phyloP scores from a whole-genome alignment of 116 monocot genomes.

The Iris pallida region DNA sequence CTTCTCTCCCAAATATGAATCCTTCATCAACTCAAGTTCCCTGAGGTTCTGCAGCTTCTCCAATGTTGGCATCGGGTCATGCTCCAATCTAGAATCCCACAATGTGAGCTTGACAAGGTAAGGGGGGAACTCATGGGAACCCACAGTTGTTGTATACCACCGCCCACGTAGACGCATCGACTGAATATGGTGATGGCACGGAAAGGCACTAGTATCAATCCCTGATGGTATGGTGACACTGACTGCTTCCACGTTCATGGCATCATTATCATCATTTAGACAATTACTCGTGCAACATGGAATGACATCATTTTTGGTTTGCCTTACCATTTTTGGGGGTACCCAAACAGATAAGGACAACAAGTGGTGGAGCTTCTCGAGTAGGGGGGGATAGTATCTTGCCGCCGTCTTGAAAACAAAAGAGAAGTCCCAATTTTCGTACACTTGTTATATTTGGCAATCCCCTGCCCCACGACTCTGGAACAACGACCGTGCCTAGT shows the following conservation, averaged over 20 bases:
- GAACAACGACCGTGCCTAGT: not conserved
- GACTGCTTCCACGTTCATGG: too few relatives aligned
- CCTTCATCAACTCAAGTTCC: not conserved
- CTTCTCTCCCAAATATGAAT: not conserved
- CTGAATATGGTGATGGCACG: not conserved
- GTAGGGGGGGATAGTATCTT: not conserved
- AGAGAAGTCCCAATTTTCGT: conserved; percentile 4
- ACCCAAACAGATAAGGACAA: too few relatives aligned
- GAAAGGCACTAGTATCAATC: conserved; percentile 7
- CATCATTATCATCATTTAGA: too few relatives aligned
- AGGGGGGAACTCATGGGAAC: conserved; percentile 1
- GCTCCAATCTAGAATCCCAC: not conserved
- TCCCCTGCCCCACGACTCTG: not conserved
- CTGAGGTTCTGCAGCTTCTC: conserved; percentile 1
- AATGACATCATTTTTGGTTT: too few relatives aligned
- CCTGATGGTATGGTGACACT: too few relatives aligned
- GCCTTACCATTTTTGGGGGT: too few relatives aligned
- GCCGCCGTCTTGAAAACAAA: conserved; percentile 1
- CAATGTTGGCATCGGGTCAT: conserved; percentile 3
- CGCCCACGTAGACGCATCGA: not conserved
- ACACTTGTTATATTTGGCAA: not conserved
- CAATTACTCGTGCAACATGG: too few relatives aligned
- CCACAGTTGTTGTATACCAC: not conserved
- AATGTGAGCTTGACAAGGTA: conserved; percentile 8
- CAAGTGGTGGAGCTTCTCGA: too few relatives aligned